Percentiles rank a stretch among this genome's conserved stretches.
Conservation (phyloP, 768 basidiomycete species). For the Amanita subjunquillea region DNA sequence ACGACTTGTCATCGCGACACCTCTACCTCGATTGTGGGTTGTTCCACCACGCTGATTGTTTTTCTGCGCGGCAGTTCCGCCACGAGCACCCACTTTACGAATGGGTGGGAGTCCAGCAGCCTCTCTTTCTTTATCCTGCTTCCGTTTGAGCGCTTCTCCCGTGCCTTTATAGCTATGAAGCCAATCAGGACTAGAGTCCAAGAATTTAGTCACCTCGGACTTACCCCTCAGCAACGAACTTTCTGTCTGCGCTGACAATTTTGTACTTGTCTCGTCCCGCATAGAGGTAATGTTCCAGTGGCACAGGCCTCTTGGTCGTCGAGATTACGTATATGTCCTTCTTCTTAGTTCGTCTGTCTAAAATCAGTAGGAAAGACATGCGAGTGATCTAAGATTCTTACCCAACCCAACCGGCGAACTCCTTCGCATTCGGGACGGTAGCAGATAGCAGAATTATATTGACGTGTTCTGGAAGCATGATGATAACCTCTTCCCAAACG, state of each 20-base stretch:
- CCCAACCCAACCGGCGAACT: conserved; percentile 99
- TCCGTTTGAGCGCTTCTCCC: conserved; percentile 76
- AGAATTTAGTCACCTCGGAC: conserved; percentile 18
- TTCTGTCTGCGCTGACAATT: conserved; percentile 77
- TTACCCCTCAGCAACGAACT: conserved; percentile 67
- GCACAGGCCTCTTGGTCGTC: conserved; percentile 91
- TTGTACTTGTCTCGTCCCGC: conserved; percentile 90
- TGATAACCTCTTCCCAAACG: conserved; percentile 99
- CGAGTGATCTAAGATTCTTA: conserved; percentile 25
- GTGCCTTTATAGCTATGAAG: conserved; percentile 76
- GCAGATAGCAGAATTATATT: conserved; percentile 96
- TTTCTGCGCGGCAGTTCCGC: conserved; percentile 44
- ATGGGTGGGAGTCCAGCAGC: conserved; percentile 86
- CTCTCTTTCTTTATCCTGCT: conserved; percentile 98
- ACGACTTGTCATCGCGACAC: conserved; percentile 21
- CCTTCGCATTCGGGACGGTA: conserved; percentile 95
- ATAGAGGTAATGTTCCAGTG: conserved; percentile 93
- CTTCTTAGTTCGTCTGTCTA: conserved; percentile 86
- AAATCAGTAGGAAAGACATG: background rate
- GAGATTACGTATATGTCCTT: conserved; percentile 99
- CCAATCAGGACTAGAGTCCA: background rate
- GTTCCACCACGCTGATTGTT: conserved; percentile 43
- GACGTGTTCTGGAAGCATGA: conserved; percentile 98
- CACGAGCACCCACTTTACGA: conserved; percentile 75
- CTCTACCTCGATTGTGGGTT: conserved; percentile 28